phyloP scores from a whole-genome alignment of 805 yeast genomes.

The Saccharomycopsis fermentans region DNA sequence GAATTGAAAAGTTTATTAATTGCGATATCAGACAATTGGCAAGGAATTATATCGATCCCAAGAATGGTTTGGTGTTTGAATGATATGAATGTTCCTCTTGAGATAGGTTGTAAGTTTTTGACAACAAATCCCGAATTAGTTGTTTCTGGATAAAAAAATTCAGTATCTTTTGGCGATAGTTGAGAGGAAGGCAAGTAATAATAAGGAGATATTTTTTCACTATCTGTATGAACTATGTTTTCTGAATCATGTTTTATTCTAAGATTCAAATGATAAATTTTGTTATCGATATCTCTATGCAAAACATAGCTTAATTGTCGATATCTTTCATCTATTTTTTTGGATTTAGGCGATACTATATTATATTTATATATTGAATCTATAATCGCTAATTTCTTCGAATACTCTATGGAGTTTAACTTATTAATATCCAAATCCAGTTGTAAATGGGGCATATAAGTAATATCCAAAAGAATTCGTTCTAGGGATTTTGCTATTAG shows the following conservation, averaged over 20 bases:
- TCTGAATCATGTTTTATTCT: not conserved
- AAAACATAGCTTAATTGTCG: not conserved
- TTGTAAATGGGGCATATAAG: not conserved
- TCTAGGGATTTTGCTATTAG: not conserved
- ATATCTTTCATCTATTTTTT: not conserved
- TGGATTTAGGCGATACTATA: not conserved
- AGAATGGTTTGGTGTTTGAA: not conserved
- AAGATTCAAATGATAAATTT: not conserved
- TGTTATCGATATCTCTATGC: not conserved
- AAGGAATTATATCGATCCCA: not conserved
- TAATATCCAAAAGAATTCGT: not conserved
- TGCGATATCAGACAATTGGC: not conserved
- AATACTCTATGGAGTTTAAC: not conserved
- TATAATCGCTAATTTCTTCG: not conserved
- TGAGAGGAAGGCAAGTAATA: not conserved
- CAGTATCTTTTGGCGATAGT: not conserved
- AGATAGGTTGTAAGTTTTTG: not conserved
- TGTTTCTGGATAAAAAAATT: not conserved
- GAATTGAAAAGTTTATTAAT: not conserved
- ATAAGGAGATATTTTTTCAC: not conserved
- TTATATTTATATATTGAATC: not conserved
- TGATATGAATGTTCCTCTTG: not conserved
- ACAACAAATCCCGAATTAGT: not conserved
- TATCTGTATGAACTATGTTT: not conserved
- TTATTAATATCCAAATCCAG: not conserved